Conservation (phyloP, 306 rosid species). For the Quercus parvula region DNA sequence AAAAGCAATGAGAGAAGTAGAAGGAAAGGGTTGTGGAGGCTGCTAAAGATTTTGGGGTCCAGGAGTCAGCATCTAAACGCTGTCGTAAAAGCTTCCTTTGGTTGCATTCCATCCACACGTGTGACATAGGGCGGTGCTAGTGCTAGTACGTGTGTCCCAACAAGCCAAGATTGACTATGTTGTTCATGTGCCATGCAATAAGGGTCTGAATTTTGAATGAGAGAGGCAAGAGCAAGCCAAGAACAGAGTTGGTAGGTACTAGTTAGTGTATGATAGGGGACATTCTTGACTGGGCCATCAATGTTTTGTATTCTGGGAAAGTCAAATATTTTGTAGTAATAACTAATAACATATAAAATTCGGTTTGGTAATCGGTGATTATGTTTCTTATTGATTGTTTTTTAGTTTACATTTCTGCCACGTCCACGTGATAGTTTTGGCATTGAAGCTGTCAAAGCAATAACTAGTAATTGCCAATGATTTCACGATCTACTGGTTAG, state of each 20-base stretch:
- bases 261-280: neutral
- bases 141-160: neutral
- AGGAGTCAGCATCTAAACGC: conserved; percentile 30
- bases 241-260: neutral
- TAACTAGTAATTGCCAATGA: no score
- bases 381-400: no score
- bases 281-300: neutral
- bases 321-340: neutral
- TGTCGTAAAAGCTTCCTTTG: conserved; percentile 34
- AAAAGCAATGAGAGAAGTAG: neutral
- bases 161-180: no score
- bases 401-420: no score
- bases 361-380: neutral
- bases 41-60: conserved; percentile 36
- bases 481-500: no score
- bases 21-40: conserved; percentile 40
- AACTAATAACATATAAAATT: neutral
- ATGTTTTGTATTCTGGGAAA: neutral
- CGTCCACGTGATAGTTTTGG: no score
- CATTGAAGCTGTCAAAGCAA: no score
- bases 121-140: neutral
- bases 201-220: neutral
- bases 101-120: neutral
- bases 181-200: no score
- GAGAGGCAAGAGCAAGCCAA: neutral